These are phyloP conservation scores for Tetragonia tetragonoides DNA, from an alignment of 148 eudicot species.

Conservation along the genomic window DNA sequence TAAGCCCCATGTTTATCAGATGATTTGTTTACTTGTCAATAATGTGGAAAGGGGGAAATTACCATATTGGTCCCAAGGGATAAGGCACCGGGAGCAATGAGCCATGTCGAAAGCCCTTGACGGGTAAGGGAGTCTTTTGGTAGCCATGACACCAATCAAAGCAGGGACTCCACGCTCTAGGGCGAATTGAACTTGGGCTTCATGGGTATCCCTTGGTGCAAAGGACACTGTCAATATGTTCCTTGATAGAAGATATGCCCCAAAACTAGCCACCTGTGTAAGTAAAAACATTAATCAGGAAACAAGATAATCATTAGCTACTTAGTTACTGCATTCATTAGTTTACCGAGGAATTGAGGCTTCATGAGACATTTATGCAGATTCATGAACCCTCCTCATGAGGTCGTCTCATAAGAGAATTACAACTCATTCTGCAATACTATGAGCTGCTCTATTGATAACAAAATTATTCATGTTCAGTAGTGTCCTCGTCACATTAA, in stretches of 20 bases:
- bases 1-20: too few relatives aligned
- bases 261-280: conserved; percentile 62
- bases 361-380: too few relatives aligned
- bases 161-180: conserved; percentile 78
- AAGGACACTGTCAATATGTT: conserved; percentile 63
- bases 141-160: conserved; percentile 59
- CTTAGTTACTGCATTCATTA: too few relatives aligned
- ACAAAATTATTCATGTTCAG: too few relatives aligned
- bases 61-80: conserved; percentile 81
- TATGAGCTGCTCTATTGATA: too few relatives aligned
- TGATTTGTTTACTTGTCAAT: too few relatives aligned
- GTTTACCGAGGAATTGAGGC: too few relatives aligned
- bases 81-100: conserved; percentile 89
- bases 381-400: too few relatives aligned
- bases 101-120: conserved; percentile 83
- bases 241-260: conserved; percentile 65
- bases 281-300: not conserved
- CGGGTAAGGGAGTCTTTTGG: conserved; percentile 73
- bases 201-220: conserved; percentile 78
- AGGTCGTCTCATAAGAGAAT: too few relatives aligned
- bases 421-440: too few relatives aligned
- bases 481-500: too few relatives aligned
- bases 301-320: not conserved
- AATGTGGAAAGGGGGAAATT: conserved; percentile 5
- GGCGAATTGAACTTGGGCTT: conserved; percentile 85